Evolutionary conservation across 345 rosid genomes (phyloP), one percentile per base, ranked within the genome.

Genomic region (Gossypium anomalum): DNA sequence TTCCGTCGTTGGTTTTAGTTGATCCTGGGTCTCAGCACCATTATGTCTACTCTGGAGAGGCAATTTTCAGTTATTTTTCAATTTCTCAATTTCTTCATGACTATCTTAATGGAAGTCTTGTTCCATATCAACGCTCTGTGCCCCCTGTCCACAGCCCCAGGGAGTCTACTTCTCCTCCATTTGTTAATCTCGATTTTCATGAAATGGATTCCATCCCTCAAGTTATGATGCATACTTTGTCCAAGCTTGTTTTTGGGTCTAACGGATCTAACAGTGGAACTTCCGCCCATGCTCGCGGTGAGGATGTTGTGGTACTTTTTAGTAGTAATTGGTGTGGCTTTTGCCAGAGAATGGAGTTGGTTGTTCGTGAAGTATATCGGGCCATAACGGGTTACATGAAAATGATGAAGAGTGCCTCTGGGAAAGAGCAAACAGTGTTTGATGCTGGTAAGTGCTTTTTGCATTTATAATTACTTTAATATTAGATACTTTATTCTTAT

Each of bases 261-360:
- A 85, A 86, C 78, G 85, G 78, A 78, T 85, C 89, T 63, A 76
- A 79, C 71, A 45, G 56, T 56, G 85, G 74, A 75, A 82, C 82
- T 59, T 77, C 80, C 38, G 70, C 79, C 5, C 68, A 75, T 76
- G 84, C 85, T 27, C 75, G 83, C 86, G 85, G 83, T 77, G 85
- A 86, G 82, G 98, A 94, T 87, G 91, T 92, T 78, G 78, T 94
- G 77, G 97, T 94, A 72, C 93, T 92, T 60, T 94, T 94, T 80
- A 89, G 90, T 84, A 89, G 80, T 76, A 83, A 77, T 10, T 92
- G 97, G 98, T 92, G 98, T 82, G 98, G 94, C 25, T 92, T 94
- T 84, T 94, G 98, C 80, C 97, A 88, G 85, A 88, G 97, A 87
- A 92, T 89, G 97, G 98, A 88, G 77, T 87, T 91, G 77, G 89